phyloP scores from a whole-genome alignment of 345 rosid species.

The Raphanus raphanistrum region DNA sequence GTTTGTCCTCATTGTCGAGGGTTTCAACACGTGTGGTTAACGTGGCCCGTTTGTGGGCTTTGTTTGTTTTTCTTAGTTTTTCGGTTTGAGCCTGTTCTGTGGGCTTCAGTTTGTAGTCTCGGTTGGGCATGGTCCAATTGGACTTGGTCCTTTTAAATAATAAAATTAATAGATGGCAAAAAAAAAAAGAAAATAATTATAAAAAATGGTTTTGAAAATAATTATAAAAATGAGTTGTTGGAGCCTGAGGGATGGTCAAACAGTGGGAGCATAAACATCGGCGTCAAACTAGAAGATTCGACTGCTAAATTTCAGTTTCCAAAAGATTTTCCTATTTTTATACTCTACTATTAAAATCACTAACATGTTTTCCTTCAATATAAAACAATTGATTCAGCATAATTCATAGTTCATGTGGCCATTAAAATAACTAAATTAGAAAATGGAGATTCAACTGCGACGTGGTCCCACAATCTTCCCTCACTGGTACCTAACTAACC shows the following conservation, averaged over 20 bases:
- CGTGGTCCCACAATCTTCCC: conserved; percentile 30
- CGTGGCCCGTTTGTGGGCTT: too few species aligned
- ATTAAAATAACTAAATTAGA: neutral
- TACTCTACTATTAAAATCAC: neutral
- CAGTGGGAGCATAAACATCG: conserved; percentile 23
- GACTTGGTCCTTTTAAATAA: too few species aligned
- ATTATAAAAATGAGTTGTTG: neutral
- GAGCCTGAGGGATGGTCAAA: conserved; percentile 21
- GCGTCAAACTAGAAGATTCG: conserved; percentile 41
- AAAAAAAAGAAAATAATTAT: too few species aligned
- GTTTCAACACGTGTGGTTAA: too few species aligned
- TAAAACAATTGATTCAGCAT: neutral
- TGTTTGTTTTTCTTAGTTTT: too few species aligned
- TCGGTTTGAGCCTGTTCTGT: too few species aligned
- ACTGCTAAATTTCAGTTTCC: conserved; percentile 33
- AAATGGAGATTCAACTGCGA: conserved; percentile 9
- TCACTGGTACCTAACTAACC: conserved; percentile 25
- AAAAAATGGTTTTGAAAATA: too few species aligned
- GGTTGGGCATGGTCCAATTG: too few species aligned
- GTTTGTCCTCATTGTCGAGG: too few species aligned
- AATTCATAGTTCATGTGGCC: neutral
- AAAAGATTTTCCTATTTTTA: conserved; percentile 29
- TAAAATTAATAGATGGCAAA: too few species aligned
- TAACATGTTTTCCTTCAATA: neutral
- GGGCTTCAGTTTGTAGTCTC: too few species aligned